Conservation (phyloP, 495 filamentous ascomycete genomes). For the Xylaria cubensis region DNA sequence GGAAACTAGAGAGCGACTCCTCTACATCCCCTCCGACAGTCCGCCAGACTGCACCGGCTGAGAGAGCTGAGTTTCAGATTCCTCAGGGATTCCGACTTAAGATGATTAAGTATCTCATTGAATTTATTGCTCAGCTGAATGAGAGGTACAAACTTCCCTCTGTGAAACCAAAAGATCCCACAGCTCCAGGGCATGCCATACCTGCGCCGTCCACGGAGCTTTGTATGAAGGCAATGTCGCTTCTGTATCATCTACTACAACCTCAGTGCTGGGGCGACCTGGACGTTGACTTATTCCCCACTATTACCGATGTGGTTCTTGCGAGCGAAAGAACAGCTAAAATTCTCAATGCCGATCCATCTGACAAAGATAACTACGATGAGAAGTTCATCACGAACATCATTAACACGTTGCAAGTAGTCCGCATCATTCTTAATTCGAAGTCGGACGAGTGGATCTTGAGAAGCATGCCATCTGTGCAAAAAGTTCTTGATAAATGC, state of each 20-base stretch:
- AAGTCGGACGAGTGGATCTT: constrained; percentile 91
- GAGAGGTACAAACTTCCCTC: constrained; percentile 81
- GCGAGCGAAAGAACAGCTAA: constrained; percentile 70
- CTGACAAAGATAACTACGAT: constrained; percentile 85
- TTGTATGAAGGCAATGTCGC: constrained; percentile 78
- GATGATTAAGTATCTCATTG: constrained; percentile 90
- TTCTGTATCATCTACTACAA: constrained; percentile 87
- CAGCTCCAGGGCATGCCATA: constrained; percentile 53
- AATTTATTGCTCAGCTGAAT: constrained; percentile 88
- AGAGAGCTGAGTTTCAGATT: constrained; percentile 72
- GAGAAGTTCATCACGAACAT: constrained; percentile 80
- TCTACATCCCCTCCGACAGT: constrained; percentile 55
- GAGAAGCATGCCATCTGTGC: constrained; percentile 73
- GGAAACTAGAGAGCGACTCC: constrained; percentile 68
- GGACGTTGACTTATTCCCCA: constrained; percentile 88
- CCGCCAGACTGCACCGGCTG: constrained; percentile 52
- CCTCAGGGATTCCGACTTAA: constrained; percentile 69
- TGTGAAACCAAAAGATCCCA: constrained; percentile 65
- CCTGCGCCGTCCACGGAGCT: constrained; percentile 70
- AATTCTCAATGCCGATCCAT: constrained; percentile 78
- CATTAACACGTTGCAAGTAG: constrained; percentile 89
- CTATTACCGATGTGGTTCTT: constrained; percentile 83
- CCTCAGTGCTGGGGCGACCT: constrained; percentile 91
- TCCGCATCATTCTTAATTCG: constrained; percentile 83
- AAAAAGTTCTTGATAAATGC: constrained; percentile 89